These are phyloP conservation scores for Chalciporus sphaerocephalus DNA, from an alignment of 768 basidiomycete species.

Conservation along the genomic window DNA sequence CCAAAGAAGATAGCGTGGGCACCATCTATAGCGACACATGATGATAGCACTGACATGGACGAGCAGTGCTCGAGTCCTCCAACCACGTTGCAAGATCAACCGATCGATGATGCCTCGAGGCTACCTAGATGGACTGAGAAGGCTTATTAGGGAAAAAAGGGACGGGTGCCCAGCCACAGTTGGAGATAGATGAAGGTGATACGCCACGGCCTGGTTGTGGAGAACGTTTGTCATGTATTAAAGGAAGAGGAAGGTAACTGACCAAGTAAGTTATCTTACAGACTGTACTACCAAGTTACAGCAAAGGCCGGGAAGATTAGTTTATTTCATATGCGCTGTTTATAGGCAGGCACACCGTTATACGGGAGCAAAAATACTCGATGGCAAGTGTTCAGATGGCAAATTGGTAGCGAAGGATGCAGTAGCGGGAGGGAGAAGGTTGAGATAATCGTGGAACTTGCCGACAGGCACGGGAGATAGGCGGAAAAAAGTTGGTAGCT, in stretches of 20 bases:
- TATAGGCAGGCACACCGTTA: conserved; percentile 1
- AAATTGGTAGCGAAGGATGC: conserved; percentile 1
- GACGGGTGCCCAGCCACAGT: neutral
- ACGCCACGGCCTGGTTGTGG: neutral
- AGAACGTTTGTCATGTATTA: neutral
- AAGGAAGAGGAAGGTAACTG: neutral
- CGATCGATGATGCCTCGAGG: conserved; percentile 30
- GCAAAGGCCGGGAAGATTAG: conserved; percentile 5
- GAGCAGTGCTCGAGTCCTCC: conserved; percentile 1
- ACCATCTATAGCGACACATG: neutral
- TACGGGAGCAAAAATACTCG: neutral
- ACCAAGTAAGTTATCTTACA: too few relatives aligned
- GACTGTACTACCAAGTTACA: too few relatives aligned
- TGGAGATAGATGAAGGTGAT: conserved; percentile 7
- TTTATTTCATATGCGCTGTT: conserved; percentile 7
- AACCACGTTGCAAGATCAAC: conserved; percentile 20
- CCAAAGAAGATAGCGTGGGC: conserved; percentile 5
- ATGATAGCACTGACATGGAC: conserved; percentile 1
- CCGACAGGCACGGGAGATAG: neutral
- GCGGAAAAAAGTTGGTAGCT: neutral
- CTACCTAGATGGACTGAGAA: conserved; percentile 4
- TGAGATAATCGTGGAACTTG: neutral
- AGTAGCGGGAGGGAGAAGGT: neutral
- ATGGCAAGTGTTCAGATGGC: neutral
- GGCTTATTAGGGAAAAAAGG: conserved; percentile 14